phyloP scores from a whole-genome alignment of 768 basidiomycete genomes.

The Glaciozyma martinii region DNA sequence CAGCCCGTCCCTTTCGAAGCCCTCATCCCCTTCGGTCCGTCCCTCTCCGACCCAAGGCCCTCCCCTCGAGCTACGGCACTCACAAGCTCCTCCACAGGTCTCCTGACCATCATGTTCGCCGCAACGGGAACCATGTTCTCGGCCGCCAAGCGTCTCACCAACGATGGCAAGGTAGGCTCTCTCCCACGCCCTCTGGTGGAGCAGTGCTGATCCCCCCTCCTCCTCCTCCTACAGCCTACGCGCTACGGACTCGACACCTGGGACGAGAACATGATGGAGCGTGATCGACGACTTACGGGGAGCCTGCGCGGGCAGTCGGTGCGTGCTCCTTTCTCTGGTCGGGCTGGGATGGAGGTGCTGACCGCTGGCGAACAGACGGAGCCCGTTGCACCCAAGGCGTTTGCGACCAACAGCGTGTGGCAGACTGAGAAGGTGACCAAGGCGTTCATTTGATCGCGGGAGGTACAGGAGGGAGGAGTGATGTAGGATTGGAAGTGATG shows the following conservation, averaged over 20 bases:
- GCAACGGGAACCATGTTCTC: slow-evolving; percentile 80
- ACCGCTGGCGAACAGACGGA: slow-evolving; percentile 48
- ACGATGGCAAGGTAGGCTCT: slow-evolving; percentile 72
- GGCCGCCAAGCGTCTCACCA: slow-evolving; percentile 66
- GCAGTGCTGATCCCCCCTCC: too few species aligned
- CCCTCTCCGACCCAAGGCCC: neutral
- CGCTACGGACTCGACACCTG: slow-evolving; percentile 78
- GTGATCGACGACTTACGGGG: slow-evolving; percentile 80
- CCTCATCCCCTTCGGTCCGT: slow-evolving; percentile 81
- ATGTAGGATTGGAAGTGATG: neutral
- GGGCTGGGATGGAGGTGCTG: neutral
- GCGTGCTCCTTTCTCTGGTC: slow-evolving; percentile 38
- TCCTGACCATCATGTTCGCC: slow-evolving; percentile 50
- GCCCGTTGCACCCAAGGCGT: slow-evolving; percentile 58
- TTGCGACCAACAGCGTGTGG: slow-evolving; percentile 67
- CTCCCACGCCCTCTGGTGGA: neutral
- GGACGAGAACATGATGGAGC: slow-evolving; percentile 94
- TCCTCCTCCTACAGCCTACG: slow-evolving; percentile 51
- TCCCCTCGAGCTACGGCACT: slow-evolving; percentile 2
- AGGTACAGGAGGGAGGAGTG: neutral
- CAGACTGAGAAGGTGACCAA: slow-evolving; percentile 50
- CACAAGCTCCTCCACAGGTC: slow-evolving; percentile 5
- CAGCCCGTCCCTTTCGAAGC: slow-evolving; percentile 94
- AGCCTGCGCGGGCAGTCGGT: slow-evolving; percentile 77
- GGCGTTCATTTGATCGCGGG: slow-evolving; percentile 19